Conservation (phyloP, 1,139 yeast genomes). For the Debaryomycetaceae sp. region DNA sequence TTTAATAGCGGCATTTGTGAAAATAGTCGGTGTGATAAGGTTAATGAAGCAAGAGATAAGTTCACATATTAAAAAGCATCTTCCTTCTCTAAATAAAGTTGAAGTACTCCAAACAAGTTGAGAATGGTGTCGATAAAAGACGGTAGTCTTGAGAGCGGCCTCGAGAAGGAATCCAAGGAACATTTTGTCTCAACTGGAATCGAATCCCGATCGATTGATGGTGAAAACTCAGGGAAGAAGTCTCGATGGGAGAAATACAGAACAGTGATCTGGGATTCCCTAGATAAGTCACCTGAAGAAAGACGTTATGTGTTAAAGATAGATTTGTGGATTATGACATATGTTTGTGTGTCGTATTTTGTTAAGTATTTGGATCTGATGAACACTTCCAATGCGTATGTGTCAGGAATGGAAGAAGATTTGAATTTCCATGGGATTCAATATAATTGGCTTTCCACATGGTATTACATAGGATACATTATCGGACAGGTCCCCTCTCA, state of each 20-base stretch:
- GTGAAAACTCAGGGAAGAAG: not conserved
- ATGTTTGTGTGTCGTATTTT: constrained; percentile 33
- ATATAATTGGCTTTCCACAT: constrained; percentile 13
- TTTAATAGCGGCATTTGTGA: no score
- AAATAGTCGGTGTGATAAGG: no score
- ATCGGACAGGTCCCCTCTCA: constrained; percentile 17
- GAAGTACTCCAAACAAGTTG: no score
- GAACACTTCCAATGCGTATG: constrained; percentile 19
- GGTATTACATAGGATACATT: constrained; percentile 17
- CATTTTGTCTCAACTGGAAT: not conserved
- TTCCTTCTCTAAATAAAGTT: no score
- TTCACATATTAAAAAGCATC: no score
- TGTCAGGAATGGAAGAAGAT: constrained; percentile 18
- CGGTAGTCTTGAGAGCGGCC: not conserved
- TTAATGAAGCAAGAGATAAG: no score
- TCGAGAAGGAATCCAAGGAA: not conserved
- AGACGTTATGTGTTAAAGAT: constrained; percentile 22
- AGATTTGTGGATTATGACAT: constrained; percentile 33
- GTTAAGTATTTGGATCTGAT: constrained; percentile 36
- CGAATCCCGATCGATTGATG: not conserved
- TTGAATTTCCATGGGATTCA: constrained; percentile 13
- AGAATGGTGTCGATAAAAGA: not conserved
- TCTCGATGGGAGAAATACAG: constrained; percentile 4
- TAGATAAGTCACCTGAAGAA: constrained; percentile 5
- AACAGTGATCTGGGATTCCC: constrained; percentile 1